Base-by-base conservation (phyloP, 768 basidiomycete genomes). In the Omphalotus guepiniiformis region DNA sequence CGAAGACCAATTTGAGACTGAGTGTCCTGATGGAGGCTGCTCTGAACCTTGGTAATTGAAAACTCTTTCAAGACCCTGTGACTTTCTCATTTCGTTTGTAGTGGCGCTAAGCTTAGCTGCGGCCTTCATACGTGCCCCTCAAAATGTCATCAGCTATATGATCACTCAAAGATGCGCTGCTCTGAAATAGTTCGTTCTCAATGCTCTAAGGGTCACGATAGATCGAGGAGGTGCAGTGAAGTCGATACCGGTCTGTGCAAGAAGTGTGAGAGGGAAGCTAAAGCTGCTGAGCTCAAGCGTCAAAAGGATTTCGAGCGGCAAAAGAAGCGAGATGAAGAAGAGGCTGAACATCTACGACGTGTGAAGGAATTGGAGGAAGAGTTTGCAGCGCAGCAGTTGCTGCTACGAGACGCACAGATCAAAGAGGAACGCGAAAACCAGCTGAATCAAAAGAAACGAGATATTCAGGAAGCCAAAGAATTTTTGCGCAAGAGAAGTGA, bases 1-100 rank as follows among this genome's bases (percentile, higher is more conserved):
- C 3, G 69, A 77, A 0, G 62, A 54, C 2, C 73, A 82, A 9
- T 87, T 86, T 39, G 73, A 80, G 7, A 48, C 47, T 12, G 44
- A 70, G 18, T 71, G 71, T 50, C 83, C 83, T 0, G 82, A 83
- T 41, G 84, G 85, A 7, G 84, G 84, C 2, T 87, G 84, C 50
- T 60, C 50, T 2, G 67, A 73, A 50, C 72, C 76, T 38, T 87
- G 85, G 85, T 85, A 63, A 39, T 70, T 56, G 11, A 19, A 32
- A 18, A 22, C 28, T 34, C 21, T 49, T 36, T 29, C 32, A 7
- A 16, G 13, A 28, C 47, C 15, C 13, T 18, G 37, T 19, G 34
- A 39, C 22, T 18, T 28, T 27, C 48, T 18, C 35, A 41, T 4
- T 39, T 12, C 34, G 3, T 18, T 34, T 27, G n/a, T 43, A 85